These are phyloP conservation scores for Phaeosphaeriaceae sp. DNA, from an alignment of 2,329 filamentous ascomycete species.

Conservation along the genomic window DNA sequence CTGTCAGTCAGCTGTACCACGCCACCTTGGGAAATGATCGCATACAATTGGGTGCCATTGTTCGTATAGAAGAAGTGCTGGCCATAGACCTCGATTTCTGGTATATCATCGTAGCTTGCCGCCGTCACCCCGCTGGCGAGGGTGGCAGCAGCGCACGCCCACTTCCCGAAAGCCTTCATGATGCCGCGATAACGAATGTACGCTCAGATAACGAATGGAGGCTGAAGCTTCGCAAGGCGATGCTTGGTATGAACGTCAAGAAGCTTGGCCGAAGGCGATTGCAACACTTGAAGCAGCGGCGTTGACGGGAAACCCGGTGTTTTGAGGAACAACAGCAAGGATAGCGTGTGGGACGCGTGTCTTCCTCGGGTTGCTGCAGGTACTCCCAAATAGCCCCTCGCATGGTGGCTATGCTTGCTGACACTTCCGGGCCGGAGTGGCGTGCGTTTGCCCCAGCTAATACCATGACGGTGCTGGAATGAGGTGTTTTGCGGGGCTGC, in stretches of 20 bases:
- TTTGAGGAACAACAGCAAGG: constrained; percentile 1
- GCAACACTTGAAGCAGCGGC: background rate
- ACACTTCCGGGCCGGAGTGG: constrained; percentile 1
- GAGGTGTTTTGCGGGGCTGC: constrained; percentile 2
- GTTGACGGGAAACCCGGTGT: background rate
- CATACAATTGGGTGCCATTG: constrained; percentile 73
- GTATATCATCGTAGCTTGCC: constrained; percentile 42
- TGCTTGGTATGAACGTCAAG: constrained; percentile 16
- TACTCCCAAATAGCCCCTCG: constrained; percentile 6
- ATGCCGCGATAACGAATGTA: constrained; percentile 14
- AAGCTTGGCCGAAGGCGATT: constrained; percentile 10
- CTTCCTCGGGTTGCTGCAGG: constrained; percentile 7
- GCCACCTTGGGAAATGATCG: background rate
- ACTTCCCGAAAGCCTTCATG: constrained; percentile 10
- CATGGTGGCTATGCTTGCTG: constrained; percentile 8
- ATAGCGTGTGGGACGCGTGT: constrained; percentile 5
- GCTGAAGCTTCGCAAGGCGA: constrained; percentile 15
- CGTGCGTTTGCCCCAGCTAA: constrained; percentile 1
- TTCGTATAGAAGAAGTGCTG: constrained; percentile 91
- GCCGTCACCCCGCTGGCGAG: constrained; percentile 23
- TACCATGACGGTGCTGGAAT: background rate
- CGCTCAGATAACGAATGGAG: constrained; percentile 8
- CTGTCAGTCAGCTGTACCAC: constrained; percentile 13
- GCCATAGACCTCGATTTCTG: constrained; percentile 59
- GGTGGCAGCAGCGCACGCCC: constrained; percentile 20